phyloP scores from a whole-genome alignment of 1,284 basidiomycete species.

The Limonomyces culmigenus region DNA sequence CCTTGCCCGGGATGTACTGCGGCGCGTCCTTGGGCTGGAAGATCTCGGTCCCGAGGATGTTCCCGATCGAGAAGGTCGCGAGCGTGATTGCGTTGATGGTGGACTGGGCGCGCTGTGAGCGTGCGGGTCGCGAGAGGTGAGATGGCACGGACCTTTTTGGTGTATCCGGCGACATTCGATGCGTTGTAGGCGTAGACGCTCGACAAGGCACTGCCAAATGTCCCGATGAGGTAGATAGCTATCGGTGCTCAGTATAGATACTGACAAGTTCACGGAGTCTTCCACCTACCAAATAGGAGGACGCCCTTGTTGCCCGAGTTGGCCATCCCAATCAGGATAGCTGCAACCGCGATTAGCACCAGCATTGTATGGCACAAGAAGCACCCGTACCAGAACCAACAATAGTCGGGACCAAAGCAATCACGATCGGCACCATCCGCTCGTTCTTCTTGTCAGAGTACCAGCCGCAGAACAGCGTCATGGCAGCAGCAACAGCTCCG shows the following conservation, averaged over 20 bases:
- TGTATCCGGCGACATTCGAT: constrained; percentile 48
- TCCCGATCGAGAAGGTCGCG: constrained; percentile 36
- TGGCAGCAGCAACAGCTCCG: constrained; percentile 32
- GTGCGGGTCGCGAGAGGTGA: neutral
- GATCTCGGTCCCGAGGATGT: constrained; percentile 44
- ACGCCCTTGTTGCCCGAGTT: constrained; percentile 30
- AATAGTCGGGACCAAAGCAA: constrained; percentile 44
- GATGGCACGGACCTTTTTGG: constrained; percentile 31
- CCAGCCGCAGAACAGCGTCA: constrained; percentile 38
- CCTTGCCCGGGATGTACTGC: constrained; percentile 43
- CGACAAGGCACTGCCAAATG: constrained; percentile 41
- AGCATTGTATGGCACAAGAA: neutral
- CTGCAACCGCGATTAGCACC: constrained; percentile 13
- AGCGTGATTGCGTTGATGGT: constrained; percentile 48
- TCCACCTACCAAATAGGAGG: constrained; percentile 34
- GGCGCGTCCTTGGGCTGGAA: constrained; percentile 49
- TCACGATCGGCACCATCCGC: constrained; percentile 46
- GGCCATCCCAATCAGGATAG: constrained; percentile 41
- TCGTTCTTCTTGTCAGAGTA: constrained; percentile 49
- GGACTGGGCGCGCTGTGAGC: constrained; percentile 10
- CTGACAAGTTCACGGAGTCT: too few relatives aligned
- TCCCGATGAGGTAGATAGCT: constrained; percentile 40
- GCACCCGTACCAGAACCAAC: constrained; percentile 27
- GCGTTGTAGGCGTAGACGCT: constrained; percentile 56
- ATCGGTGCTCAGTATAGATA: too few relatives aligned